Evolutionary conservation across 2,329 filamentous ascomycete genomes (phyloP), one percentile per base, ranked within the genome.

Genomic region (Lizonia empirigonia): DNA sequence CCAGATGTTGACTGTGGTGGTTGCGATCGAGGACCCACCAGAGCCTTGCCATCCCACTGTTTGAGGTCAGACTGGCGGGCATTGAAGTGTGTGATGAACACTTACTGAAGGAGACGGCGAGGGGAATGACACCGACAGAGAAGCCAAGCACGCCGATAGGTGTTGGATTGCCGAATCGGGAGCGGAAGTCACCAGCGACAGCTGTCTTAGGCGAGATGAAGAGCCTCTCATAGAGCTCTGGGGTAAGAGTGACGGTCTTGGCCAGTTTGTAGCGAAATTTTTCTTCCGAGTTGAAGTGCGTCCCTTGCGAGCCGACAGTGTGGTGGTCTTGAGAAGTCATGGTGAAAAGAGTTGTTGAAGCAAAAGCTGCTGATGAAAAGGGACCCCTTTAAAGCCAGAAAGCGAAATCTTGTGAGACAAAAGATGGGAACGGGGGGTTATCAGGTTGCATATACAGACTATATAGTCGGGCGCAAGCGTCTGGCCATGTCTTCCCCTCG

Each of bases 31-130:
- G 27, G 54, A 47, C 20, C 58, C 55, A 15, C 58, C 52, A 10
- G 52, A 34, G 16, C 55, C 58, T 16, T 48, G 52, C 58, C 55
- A 60, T 29, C 55, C 55, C 58, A 60, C 57, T 60, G 24, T 2
- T 8, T 1, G 4, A 18, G 2, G 16, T 57, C 24, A 57, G 48
- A 8, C 23, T 13, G 19, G 16, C 34, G 12, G 13, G 13, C 6
- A n/a, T 5, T 29, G 27, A 2, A 27, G 27, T 29, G 27, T 5
- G 13, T n/a, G 12, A 5, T 29, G 27, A 29, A 4, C 15, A 37
- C 54, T 30, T 44, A 58, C 54, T 60, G 50, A 58, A 58, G 5
- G 58, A 50, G 29, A 40, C 26, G 5, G 52, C 50, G 16, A 60
- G 55, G 2, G 55, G 52, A 10, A 54, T 53, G 15, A 58, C 52